Percentiles rank a stretch among this genome's conserved stretches.
phyloP scores from a whole-genome alignment of 768 basidiomycete genomes.

The Boletus barrowsii region DNA sequence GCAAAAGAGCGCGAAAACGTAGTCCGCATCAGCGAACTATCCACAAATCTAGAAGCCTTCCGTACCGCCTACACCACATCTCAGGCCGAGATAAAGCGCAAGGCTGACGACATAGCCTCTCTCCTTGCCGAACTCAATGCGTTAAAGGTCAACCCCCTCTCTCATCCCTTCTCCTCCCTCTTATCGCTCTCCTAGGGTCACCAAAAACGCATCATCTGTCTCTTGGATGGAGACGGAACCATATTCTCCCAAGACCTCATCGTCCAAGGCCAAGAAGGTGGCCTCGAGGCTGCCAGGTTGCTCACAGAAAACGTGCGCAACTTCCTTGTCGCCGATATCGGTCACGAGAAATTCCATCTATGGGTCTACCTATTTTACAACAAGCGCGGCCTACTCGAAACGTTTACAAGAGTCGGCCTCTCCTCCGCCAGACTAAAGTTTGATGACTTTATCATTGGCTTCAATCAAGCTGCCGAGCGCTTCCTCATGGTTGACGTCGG shows the following conservation, averaged over 20 bases:
- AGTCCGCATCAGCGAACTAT: slow-evolving; percentile 20
- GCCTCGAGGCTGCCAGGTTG: slow-evolving; percentile 51
- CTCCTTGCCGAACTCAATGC: slow-evolving; percentile 27
- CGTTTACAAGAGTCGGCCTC: slow-evolving; percentile 38
- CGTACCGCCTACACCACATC: slow-evolving; percentile 25
- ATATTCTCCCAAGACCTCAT: slow-evolving; percentile 59
- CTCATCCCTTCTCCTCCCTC: neutral
- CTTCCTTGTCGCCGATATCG: slow-evolving; percentile 19
- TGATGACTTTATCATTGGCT: slow-evolving; percentile 65
- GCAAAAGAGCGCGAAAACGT: slow-evolving; percentile 22
- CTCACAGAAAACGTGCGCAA: slow-evolving; percentile 35
- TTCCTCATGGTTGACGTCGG: slow-evolving; percentile 73
- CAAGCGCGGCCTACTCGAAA: slow-evolving; percentile 55
- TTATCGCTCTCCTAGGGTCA: slow-evolving; percentile 13
- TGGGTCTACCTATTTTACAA: slow-evolving; percentile 65
- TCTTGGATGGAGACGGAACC: slow-evolving; percentile 64
- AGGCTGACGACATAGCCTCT: slow-evolving; percentile 2
- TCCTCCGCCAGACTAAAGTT: slow-evolving; percentile 41
- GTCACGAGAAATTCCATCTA: slow-evolving; percentile 41
- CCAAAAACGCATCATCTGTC: slow-evolving; percentile 39
- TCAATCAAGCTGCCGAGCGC: slow-evolving; percentile 65
- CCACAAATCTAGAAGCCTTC: slow-evolving; percentile 25
- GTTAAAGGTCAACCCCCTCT: slow-evolving; percentile 20
- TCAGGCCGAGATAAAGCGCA: slow-evolving; percentile 20
- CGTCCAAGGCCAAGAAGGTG: slow-evolving; percentile 53